These are phyloP conservation scores for Metschnikowia peoriensis DNA, from an alignment of 805 yeast species.

Conservation along the genomic window DNA sequence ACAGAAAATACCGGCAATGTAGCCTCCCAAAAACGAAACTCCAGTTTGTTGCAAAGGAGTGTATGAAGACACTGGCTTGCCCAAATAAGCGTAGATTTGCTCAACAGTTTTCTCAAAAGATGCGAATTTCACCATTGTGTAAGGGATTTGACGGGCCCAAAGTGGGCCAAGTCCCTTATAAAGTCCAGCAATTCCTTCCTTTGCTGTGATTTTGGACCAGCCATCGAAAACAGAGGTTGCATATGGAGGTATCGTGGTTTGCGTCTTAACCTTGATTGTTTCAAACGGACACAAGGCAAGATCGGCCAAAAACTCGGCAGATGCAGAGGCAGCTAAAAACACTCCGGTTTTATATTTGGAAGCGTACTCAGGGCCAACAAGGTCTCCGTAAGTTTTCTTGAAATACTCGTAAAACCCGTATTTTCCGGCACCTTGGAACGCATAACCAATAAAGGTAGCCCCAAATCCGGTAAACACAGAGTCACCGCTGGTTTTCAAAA, in stretches of 20 bases:
- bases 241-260: slow-evolving; percentile 87
- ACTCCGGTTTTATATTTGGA: slow-evolving; percentile 67
- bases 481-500: slow-evolving; percentile 72
- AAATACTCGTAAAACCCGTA: slow-evolving; percentile 93
- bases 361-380: slow-evolving; percentile 63
- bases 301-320: slow-evolving; percentile 94
- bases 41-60: slow-evolving; percentile 81
- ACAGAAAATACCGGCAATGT: slow-evolving; percentile 95
- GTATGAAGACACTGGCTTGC: slow-evolving; percentile 71
- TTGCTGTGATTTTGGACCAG: slow-evolving; percentile 58
- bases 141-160: slow-evolving; percentile 98
- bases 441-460: slow-evolving; percentile 90
- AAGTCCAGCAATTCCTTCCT: slow-evolving; percentile 70
- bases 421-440: slow-evolving; percentile 96
- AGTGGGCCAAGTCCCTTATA: slow-evolving; percentile 89
- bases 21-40: slow-evolving; percentile 92
- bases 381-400: slow-evolving; percentile 71
- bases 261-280: slow-evolving; percentile 91
- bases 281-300: slow-evolving; percentile 89
- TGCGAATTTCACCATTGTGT: slow-evolving; percentile 96
- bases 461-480: slow-evolving; percentile 86
- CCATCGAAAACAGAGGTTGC: slow-evolving; percentile 65
- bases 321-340: slow-evolving; percentile 81
- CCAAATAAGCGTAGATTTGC: slow-evolving; percentile 67
- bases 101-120: slow-evolving; percentile 91